Conservation (phyloP, 192 early-diverging fungal genomes). For the Backusella psychrophila region DNA sequence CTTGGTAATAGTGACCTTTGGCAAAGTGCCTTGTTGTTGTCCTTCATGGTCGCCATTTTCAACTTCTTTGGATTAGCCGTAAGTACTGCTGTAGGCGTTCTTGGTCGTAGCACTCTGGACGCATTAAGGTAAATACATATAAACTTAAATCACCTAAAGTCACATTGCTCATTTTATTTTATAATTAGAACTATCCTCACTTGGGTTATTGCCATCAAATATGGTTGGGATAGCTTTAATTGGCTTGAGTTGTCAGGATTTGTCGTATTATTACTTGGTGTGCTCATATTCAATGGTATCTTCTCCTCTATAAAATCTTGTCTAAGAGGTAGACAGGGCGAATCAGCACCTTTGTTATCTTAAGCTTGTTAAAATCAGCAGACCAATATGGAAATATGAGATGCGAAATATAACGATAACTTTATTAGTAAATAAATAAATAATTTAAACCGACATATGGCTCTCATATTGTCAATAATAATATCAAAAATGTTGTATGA, state of each 20-base stretch:
- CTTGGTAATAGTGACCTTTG: slow-evolving; percentile 8
- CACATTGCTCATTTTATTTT: slow-evolving; percentile 1
- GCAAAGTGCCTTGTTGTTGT: slow-evolving; percentile 22
- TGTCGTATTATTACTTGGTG: slow-evolving; percentile 16
- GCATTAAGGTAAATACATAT: slow-evolving; percentile 23
- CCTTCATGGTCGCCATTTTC: slow-evolving; percentile 25
- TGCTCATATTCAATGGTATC: slow-evolving; percentile 31
- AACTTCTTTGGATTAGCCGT: slow-evolving; percentile 32
- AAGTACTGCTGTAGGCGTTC: slow-evolving; percentile 19
- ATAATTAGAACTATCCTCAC: slow-evolving; percentile 20
- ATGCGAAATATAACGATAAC: neutral
- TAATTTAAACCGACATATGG: neutral
- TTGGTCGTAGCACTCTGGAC: slow-evolving; percentile 22
- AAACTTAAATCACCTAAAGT: neutral
- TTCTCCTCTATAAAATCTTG: slow-evolving; percentile 8
- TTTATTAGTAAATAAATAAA: slow-evolving; percentile 1
- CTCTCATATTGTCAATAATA: neutral
- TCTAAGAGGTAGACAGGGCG: neutral
- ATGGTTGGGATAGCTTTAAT: slow-evolving; percentile 24
- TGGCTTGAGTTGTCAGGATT: slow-evolving; percentile 30
- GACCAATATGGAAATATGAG: neutral
- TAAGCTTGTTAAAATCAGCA: neutral
- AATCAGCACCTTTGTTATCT: slow-evolving; percentile 9
- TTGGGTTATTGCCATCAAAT: slow-evolving; percentile 24
- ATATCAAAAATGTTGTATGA: neutral